Base-by-base conservation (phyloP, 345 rosid species). In the Draba incana region DNA sequence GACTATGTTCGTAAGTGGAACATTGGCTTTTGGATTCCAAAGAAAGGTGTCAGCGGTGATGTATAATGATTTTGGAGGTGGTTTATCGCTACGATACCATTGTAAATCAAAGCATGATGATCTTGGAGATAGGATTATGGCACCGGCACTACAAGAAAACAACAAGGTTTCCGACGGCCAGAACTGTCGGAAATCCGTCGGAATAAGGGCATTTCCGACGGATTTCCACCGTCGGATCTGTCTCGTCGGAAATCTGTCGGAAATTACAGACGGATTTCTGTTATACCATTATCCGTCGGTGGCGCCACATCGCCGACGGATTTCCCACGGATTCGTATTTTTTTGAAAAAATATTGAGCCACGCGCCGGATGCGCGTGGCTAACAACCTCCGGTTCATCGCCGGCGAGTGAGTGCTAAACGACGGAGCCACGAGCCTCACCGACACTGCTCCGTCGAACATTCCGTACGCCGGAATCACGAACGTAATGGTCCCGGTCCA, bases 311-410 rank as follows among this genome's bases (percentile, higher is more conserved):
- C n/a, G n/a, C n/a, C n/a, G n/a, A n/a, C n/a, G n/a, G n/a, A n/a
- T n/a, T n/a, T n/a, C n/a, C n/a, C n/a, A n/a, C n/a, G n/a, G n/a
- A n/a, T n/a, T n/a, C n/a, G n/a, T n/a, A n/a, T n/a, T n/a, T n/a
- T n/a, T n/a, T n/a, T n/a, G n/a, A n/a, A n/a, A n/a, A n/a, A n/a
- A n/a, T n/a, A n/a, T n/a, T 45, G 81, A 4, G 20, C 59, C 72
- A 84, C 78, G n/a, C 70, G 68, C 56, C 74, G 42, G 58, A 80
- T 81, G 3, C 78, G 76, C 76, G 87, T 35, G 3, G 63, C 77
- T 65, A 89, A 35, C 78, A 85, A 44, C 77, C 96, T 80, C 75
- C 87, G 96, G 76, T 85, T 87, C 91, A 87, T 87, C 5, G 79
- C 81, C 37, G 72, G 75, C 70, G 92, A 85, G 73, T 89, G 96